Percentiles rank a stretch among this genome's conserved stretches.
Evolutionary conservation across 2,329 filamentous ascomycete genomes (phyloP).

Genomic region (Fusarium burgessii): DNA sequence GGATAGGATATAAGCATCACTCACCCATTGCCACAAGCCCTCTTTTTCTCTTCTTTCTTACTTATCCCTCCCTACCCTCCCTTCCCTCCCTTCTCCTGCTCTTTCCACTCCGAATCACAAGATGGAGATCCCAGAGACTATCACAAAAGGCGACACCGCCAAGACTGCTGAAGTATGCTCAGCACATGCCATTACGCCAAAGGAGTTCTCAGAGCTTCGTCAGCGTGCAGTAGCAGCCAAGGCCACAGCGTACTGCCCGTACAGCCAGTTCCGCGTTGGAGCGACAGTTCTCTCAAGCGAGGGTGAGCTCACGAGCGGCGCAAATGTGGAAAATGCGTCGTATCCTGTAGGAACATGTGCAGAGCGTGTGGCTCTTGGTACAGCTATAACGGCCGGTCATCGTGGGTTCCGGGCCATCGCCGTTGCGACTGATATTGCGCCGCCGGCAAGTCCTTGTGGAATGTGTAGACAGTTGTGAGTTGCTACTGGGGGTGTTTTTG

Average conservation of each 20-base stretch:
- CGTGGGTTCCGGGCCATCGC: conserved; percentile 79
- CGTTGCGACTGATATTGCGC: conserved; percentile 82
- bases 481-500: not conserved
- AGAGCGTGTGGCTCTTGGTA: conserved; percentile 88
- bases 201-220: conserved; percentile 75
- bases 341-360: conserved; percentile 97
- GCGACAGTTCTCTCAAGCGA: conserved; percentile 74
- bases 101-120: not conserved
- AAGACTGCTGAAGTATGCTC: conserved; percentile 46
- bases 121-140: conserved; percentile 43
- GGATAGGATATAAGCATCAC: conserved; percentile 27
- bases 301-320: conserved; percentile 66
- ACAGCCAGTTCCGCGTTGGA: conserved; percentile 93
- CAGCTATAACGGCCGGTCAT: conserved; percentile 74
- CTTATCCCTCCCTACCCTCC: not conserved
- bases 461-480: conserved; percentile 95
- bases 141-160: conserved; percentile 46
- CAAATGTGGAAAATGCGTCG: conserved; percentile 92
- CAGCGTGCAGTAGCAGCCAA: conserved; percentile 77
- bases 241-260: conserved; percentile 86
- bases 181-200: conserved; percentile 63
- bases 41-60: not conserved
- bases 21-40: not conserved
- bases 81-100: not conserved
- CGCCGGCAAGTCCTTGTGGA: conserved; percentile 83